Percentiles rank a stretch among this genome's conserved stretches.
These are phyloP conservation scores for Thielaviopsis cerberus DNA, from an alignment of 2,329 filamentous ascomycete species.

Conservation along the genomic window DNA sequence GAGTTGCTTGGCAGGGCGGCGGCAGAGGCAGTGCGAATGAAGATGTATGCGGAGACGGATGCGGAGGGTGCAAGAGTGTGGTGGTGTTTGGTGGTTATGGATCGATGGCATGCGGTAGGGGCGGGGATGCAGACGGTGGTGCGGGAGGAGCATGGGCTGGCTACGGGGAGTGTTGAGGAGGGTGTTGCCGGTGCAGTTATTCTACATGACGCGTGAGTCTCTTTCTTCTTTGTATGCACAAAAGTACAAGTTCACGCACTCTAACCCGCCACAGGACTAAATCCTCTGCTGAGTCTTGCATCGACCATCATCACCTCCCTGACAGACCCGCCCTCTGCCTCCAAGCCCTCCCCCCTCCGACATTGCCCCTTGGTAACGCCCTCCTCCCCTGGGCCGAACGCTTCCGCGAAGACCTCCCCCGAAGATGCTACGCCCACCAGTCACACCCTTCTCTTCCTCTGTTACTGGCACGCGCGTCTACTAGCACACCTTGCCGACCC, in stretches of 20 bases:
- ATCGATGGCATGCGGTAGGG: constrained; percentile 55
- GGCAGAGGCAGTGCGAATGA: constrained; percentile 45
- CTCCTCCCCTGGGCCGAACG: constrained; percentile 27
- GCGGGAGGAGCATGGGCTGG: constrained; percentile 40
- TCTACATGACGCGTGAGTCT: constrained; percentile 45
- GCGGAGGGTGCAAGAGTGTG: constrained; percentile 40
- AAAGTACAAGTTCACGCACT: background rate
- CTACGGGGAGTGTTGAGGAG: constrained; percentile 38
- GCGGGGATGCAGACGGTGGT: constrained; percentile 44
- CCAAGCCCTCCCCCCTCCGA: background rate
- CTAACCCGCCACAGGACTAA: constrained; percentile 26
- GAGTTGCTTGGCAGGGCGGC: constrained; percentile 47
- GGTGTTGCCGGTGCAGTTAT: constrained; percentile 44
- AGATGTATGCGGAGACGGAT: constrained; percentile 31
- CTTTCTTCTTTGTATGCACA: background rate
- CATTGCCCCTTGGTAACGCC: background rate
- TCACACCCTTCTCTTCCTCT: constrained; percentile 42
- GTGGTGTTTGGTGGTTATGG: constrained; percentile 54
- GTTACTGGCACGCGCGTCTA: constrained; percentile 52
- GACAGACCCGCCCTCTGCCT: background rate
- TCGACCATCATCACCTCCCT: constrained; percentile 20
- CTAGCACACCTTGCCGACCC: constrained; percentile 43
- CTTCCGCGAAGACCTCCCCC: constrained; percentile 46
- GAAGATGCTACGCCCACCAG: constrained; percentile 31
- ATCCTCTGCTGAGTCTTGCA: constrained; percentile 31